These are phyloP conservation scores for Astragalus glycyphyllos DNA, from an alignment of 306 rosid species.

Conservation along the genomic window DNA sequence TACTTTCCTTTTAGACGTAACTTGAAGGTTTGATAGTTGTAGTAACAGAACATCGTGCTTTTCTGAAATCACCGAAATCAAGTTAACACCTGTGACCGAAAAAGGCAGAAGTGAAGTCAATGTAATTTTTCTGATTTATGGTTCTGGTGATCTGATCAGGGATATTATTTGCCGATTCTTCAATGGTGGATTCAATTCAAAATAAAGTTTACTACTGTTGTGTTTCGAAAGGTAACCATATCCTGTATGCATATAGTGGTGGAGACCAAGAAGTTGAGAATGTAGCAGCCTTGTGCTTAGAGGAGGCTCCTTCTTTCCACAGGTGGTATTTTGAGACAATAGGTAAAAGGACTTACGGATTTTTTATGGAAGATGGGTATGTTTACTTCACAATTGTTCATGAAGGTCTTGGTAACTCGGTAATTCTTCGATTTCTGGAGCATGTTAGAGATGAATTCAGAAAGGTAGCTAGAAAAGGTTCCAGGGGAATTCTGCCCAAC, in stretches of 20 bases:
- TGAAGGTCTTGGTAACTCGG: constrained; percentile 60
- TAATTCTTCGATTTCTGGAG: constrained; percentile 74
- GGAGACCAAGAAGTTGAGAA: constrained; percentile 66
- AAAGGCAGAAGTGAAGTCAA: constrained; percentile 20
- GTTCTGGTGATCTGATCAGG: constrained; percentile 11
- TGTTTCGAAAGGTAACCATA: constrained; percentile 62
- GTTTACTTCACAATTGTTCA: constrained; percentile 71
- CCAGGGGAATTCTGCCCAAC: constrained; percentile 68
- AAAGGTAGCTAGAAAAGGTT: constrained; percentile 62
- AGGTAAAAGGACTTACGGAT: constrained; percentile 68
- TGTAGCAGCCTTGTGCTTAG: constrained; percentile 69
- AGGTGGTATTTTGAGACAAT: constrained; percentile 83
- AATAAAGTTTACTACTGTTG: constrained; percentile 74
- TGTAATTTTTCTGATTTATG: constrained; percentile 20
- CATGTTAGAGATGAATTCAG: constrained; percentile 82
- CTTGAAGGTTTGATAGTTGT: constrained; percentile 17
- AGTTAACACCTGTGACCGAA: constrained; percentile 34
- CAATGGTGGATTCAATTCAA: constrained; percentile 73
- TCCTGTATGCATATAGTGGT: constrained; percentile 62
- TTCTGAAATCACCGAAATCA: background rate
- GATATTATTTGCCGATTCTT: constrained; percentile 29
- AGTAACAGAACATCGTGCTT: constrained; percentile 16
- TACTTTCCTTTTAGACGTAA: constrained; percentile 32
- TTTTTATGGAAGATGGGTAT: constrained; percentile 77
- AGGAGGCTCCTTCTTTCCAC: constrained; percentile 74